Evolutionary conservation across 1,284 basidiomycete species (phyloP), one percentile per base, ranked within the genome.

Genomic region (Ceratobasidium sp.): DNA sequence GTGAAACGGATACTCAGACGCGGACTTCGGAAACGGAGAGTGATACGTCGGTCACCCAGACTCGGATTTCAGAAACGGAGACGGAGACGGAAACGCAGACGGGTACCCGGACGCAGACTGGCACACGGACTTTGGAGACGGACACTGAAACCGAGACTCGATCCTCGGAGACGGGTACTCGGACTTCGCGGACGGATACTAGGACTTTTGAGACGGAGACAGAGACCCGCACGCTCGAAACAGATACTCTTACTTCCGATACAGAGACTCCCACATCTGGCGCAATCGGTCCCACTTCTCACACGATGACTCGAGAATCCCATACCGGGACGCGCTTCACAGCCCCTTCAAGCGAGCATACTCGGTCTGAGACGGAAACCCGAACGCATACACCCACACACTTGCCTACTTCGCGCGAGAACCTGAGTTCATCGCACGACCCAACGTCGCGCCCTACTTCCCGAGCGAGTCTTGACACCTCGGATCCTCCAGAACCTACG

Each of bases 341-440:
- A 40, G 17, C 38, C 38, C 38, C 17, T 17, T 8, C 38, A 17
- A 17, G 17, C 17, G 17, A 40, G 38, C 38, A 8, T 40, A 40
- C 38, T n/a, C n/a, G n/a, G 17, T 40, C 8, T 40, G 17, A 8
- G 17, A 8, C 38, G 8, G 38, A 40, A 40, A 40, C 17, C 38
- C 38, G 17, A 8, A 64, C 60, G 60, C 60, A 64, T 64, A 64
- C 45, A 64, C 1, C 34, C 45, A 52, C 31, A 1, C 12, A 6
- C 13, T 52, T 47, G n/a, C 38, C 55, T 10, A 57, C 38, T 34
- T 55, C 53, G 3, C 3, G 32, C 20, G 57, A 40, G 6, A 60
- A 42, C 31, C 13, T 60, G 1, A 43, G 57, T n/a, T 47, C 57
- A 22, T 60, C 57, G 12, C 22, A 12, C 6, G 25, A 17, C 27